Evolutionary conservation across 2,329 filamentous ascomycete species (phyloP).

Genomic region (Aspergillus pseudotamarii): DNA sequence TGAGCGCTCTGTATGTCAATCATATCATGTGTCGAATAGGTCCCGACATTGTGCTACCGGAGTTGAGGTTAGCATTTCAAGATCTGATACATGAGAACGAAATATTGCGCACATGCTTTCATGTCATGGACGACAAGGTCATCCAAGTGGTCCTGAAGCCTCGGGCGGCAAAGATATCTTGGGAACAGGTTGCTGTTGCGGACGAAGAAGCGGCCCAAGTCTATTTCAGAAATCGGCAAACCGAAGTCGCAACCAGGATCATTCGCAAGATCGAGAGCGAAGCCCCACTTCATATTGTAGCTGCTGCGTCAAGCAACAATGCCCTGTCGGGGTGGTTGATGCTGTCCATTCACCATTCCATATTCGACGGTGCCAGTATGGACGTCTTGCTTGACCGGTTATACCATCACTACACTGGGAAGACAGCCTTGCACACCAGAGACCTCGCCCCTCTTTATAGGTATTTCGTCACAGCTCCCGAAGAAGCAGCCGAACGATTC

Average conservation of each 20-base stretch:
- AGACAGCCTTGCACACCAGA: not conserved
- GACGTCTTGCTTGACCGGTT: constrained; percentile 12
- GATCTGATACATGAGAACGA: not conserved
- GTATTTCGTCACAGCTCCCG: not conserved
- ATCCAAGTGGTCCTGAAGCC: not conserved
- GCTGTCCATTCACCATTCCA: constrained; percentile 19
- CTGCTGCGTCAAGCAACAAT: not conserved
- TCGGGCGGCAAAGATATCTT: not conserved
- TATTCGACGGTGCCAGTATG: constrained; percentile 19
- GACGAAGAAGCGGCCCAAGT: not conserved
- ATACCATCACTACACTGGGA: constrained; percentile 16
- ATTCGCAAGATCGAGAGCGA: not conserved
- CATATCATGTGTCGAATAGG: not conserved
- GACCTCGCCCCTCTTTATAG: not conserved
- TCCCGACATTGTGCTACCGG: no score
- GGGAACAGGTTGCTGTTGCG: not conserved
- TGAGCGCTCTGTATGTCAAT: not conserved
- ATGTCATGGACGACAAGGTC: not conserved
- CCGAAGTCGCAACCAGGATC: not conserved
- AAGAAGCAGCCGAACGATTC: not conserved
- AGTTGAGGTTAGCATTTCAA: not conserved
- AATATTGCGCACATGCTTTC: not conserved
- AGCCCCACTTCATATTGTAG: not conserved
- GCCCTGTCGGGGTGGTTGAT: constrained; percentile 10
- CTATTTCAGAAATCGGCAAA: not conserved